Evolutionary conservation across 2,329 filamentous ascomycete species (phyloP).

Genomic region (Dothistroma pini): DNA sequence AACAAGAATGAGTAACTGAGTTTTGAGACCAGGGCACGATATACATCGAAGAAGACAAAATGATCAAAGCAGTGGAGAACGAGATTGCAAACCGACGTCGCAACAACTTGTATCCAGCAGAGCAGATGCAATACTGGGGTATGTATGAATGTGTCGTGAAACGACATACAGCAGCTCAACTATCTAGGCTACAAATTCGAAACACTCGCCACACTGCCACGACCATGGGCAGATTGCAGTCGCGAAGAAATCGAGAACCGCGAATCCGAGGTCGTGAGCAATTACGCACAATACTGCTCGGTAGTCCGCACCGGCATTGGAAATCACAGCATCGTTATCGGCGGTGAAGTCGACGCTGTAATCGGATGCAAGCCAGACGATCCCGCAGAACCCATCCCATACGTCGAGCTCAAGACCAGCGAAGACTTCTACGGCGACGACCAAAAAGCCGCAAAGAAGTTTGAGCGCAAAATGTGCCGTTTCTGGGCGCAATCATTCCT

Average conservation of each 20-base stretch:
- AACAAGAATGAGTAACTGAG: conserved; percentile 4
- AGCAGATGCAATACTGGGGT: conserved; percentile 94
- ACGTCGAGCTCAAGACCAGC: conserved; percentile 94
- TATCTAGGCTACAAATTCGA: conserved; percentile 90
- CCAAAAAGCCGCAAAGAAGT: conserved; percentile 66
- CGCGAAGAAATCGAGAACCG: conserved; percentile 76
- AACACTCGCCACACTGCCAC: conserved; percentile 71
- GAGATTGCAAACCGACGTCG: conserved; percentile 40
- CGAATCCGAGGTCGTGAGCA: conserved; percentile 70
- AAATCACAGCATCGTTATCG: conserved; percentile 68
- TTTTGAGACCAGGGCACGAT: conserved; percentile 20
- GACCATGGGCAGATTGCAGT: conserved; percentile 67
- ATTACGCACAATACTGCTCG: conserved; percentile 93
- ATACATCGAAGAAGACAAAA: conserved; percentile 89
- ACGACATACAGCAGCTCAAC: neutral
- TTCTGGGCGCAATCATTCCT: conserved; percentile 98
- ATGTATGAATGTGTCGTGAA: conserved; percentile 20
- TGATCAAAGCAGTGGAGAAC: conserved; percentile 63
- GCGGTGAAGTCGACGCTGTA: conserved; percentile 91
- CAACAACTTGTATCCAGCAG: conserved; percentile 55
- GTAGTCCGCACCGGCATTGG: conserved; percentile 87
- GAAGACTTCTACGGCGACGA: conserved; percentile 41
- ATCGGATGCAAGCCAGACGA: conserved; percentile 73
- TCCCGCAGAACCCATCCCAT: conserved; percentile 69
- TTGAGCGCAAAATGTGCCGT: conserved; percentile 80